Base-by-base conservation (phyloP, 2,329 filamentous ascomycete species). In the Arthrobotrys conoides region DNA sequence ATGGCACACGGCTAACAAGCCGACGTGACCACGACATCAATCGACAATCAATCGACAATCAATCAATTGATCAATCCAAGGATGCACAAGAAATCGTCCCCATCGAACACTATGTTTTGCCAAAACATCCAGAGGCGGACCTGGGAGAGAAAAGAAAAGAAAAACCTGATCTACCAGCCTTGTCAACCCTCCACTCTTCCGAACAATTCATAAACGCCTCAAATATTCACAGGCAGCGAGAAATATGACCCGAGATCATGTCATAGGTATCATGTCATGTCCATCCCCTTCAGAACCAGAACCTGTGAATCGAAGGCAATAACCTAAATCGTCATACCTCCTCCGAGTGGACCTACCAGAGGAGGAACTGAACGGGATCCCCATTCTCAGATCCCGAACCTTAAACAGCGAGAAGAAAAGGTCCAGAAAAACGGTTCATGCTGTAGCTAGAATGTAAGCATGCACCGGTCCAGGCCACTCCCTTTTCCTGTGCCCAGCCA, bases 261-360 rank as follows among this genome's bases (percentile, higher is more conserved):
- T 75, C 70, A 75, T 64, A 44, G 4, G 36, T 38, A 16, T 75
- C 63, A 68, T 38, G 30, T 64, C 20, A 41, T 66, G 44, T 30
- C 44, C 18, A 55, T 55, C 51, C 53, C 33, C 33, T n/a, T 38
- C 33, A 57, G 24, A 33, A 24, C 55, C 27, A 30, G 27, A 30
- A 30, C 27, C 27, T 30, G 27, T 30, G 27, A 30, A 30, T 30
- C 27, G 27, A 30, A 30, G 6, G 8, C n/a, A 1, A 44, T n/a
- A 44, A 44, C 12, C 27, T 24, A 41, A 44, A 51, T 51, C 63
- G 71, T 69, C 71, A 69, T 75, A 68, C 24, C 12, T 33, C n/a
- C 30, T 73, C 49, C 71, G 71, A 75, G 46, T 75, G 44, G 71
- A 75, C 64, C 22, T 75, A 64, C 71, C 55, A n/a, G 33, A 67